Percentiles rank a stretch among this genome's conserved stretches.
These are phyloP conservation scores for Colletotrichum lentis DNA, from an alignment of 2,329 filamentous ascomycete genomes.

Conservation along the genomic window DNA sequence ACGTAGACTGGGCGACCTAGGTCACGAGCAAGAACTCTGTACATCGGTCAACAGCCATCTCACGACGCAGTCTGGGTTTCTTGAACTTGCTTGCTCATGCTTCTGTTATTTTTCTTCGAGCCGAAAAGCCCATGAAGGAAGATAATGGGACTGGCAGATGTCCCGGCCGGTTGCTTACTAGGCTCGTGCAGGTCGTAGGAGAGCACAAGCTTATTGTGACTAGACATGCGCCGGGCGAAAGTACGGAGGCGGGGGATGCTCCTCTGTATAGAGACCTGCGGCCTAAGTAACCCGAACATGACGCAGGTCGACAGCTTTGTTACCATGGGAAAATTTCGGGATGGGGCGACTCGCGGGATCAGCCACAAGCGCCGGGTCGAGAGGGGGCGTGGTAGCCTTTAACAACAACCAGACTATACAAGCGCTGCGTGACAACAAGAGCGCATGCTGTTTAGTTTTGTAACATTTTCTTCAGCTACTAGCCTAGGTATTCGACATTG, in stretches of 20 bases:
- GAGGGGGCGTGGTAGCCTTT: no score
- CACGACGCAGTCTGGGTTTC: not conserved
- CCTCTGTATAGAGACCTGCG: not conserved
- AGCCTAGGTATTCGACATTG: no score
- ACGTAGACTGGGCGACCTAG: slow-evolving; percentile 83
- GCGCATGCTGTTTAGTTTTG: no score
- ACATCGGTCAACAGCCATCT: slow-evolving; percentile 31
- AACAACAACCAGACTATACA: no score
- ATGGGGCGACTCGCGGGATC: not conserved
- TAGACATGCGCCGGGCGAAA: not conserved
- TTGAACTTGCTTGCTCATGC: slow-evolving; percentile 84
- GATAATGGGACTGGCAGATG: slow-evolving; percentile 71
- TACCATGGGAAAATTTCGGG: not conserved
- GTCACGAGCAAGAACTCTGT: slow-evolving; percentile 80
- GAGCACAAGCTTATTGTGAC: slow-evolving; percentile 34
- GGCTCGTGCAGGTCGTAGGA: slow-evolving; percentile 74
- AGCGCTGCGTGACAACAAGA: no score
- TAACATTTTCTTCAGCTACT: no score
- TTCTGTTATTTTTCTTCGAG: slow-evolving; percentile 93
- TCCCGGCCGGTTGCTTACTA: slow-evolving; percentile 49
- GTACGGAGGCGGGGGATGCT: no score
- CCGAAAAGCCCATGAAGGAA: slow-evolving; percentile 95
- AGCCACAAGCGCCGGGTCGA: no score
- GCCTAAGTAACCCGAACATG: not conserved
- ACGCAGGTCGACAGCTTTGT: not conserved